Percentiles rank a stretch among this genome's conserved stretches.
Conservation (phyloP, 768 basidiomycete genomes). For the Lactarius trivialis region DNA sequence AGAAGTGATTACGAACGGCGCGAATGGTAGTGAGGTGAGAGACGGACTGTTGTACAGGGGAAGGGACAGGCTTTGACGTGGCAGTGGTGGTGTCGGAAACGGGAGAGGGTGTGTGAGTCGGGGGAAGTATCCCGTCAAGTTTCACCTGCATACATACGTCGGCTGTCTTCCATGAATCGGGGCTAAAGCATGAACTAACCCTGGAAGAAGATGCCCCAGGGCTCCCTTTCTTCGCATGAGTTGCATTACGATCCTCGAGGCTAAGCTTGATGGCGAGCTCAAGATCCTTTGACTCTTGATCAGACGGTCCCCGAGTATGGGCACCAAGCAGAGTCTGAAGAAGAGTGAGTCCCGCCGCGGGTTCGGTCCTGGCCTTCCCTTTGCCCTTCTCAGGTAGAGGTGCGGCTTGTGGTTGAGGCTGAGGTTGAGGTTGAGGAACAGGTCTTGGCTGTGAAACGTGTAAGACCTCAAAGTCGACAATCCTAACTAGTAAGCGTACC, state of each 20-base stretch:
- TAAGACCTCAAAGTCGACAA: not conserved
- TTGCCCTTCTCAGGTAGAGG: no score
- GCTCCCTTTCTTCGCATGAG: slow-evolving; percentile 3
- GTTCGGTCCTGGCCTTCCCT: slow-evolving; percentile 1
- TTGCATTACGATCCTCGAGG: slow-evolving; percentile 7
- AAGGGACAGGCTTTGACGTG: not conserved
- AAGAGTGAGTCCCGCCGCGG: not conserved
- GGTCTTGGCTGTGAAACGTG: not conserved
- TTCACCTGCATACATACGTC: slow-evolving; percentile 1
- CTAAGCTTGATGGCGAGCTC: slow-evolving; percentile 15
- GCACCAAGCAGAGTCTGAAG: not conserved
- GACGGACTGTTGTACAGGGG: not conserved
- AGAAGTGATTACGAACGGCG: slow-evolving; percentile 9
- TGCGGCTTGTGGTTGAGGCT: no score
- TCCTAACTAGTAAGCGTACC: not conserved
- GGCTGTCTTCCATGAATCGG: not conserved
- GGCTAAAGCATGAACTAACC: not conserved
- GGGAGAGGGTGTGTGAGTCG: not conserved
- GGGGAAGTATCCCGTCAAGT: not conserved
- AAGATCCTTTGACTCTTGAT: slow-evolving; percentile 6
- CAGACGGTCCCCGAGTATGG: not conserved
- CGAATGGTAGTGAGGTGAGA: slow-evolving; percentile 14
- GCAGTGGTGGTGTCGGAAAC: not conserved
- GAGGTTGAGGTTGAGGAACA: no score
- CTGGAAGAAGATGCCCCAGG: slow-evolving; percentile 4